Evolutionary conservation across 192 early-diverging fungal species (phyloP).

Genomic region (Coemansia guatemalensis): DNA sequence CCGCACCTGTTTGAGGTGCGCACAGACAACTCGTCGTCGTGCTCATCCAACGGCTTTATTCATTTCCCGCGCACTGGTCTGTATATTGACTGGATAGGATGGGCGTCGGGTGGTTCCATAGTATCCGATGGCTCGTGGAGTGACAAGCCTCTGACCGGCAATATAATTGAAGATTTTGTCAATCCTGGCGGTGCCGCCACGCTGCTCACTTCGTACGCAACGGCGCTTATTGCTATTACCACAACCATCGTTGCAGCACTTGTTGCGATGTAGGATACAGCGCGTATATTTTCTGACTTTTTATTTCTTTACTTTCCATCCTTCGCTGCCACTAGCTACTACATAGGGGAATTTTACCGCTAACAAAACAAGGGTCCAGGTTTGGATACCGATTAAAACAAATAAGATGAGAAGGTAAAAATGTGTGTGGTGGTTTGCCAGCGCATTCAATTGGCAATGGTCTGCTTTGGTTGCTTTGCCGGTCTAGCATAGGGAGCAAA

Average conservation of each 20-base stretch:
- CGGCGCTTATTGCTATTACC: neutral
- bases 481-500: too few species aligned
- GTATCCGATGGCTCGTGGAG: conserved; percentile 45
- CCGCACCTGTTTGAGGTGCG: conserved; percentile 41
- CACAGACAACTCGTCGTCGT: conserved; percentile 18
- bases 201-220: neutral
- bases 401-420: too few species aligned
- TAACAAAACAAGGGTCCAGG: neutral
- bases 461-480: too few species aligned
- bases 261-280: neutral
- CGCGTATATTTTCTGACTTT: neutral
- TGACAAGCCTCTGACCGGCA: conserved; percentile 22
- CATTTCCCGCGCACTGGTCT: conserved; percentile 44
- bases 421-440: too few species aligned
- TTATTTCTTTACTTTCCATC: too few species aligned
- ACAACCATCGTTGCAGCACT: conserved; percentile 6
- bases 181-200: conserved; percentile 9
- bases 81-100: conserved; percentile 53
- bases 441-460: too few species aligned
- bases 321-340: neutral
- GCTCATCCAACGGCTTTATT: conserved; percentile 47
- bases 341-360: neutral
- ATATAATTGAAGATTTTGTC: conserved; percentile 30
- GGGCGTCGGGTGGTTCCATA: conserved; percentile 39
- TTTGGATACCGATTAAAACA: too few species aligned